Base-by-base conservation (phyloP, 441 rosid genomes). In the Sinapis alba region DNA sequence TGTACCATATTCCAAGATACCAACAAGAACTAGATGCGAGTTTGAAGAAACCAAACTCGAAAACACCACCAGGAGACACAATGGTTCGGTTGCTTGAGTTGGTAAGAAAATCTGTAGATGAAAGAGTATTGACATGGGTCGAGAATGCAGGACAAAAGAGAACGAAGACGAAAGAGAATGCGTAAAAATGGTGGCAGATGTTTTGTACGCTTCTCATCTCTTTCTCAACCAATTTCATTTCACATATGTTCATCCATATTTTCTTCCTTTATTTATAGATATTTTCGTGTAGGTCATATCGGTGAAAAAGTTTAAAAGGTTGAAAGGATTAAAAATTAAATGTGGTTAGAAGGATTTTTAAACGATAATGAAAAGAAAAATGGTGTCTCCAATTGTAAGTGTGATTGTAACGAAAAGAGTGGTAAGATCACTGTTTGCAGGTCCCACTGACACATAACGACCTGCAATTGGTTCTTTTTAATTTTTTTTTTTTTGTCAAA, bases 1-100 rank as follows among this genome's bases (percentile, higher is more conserved):
- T 69, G 64, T 57, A 69, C 64, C 73, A 69, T 21, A 69, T 69
- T 60, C 64, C 73, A 5, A 56, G 26, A 69, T 69, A 69, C 56
- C 64, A 69, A 57, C 73, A 2, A 56, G 70, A 65, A n/a, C 5
- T 21, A 27, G 54, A 21, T 34, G 34, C 27, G 23, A 21, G 45
- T 23, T 15, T 34, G n/a, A 69, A 69, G 54, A 90, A 86, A 0
- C 96, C 88, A 18, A 85, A 77, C 79, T 85, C 83, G 67, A 83
- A 87, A 24, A 82, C 78, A 16, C 74, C 75, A 27, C 74, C 79
- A 2, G 77, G 28, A 65, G 90, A 87, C 26, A 84, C 81, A 0
- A 87, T 83, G 45, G 85, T 87, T 47, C 80, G 83, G 72, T 71
- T 66, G 15, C 57, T 34, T 12, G 74, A 4, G 69, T 82, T 12